A percentile compares a stretch with the other conserved stretches of the same genome.
phyloP scores from a whole-genome alignment of 2,329 filamentous ascomycete species.

The Fusarium oligoseptatum region DNA sequence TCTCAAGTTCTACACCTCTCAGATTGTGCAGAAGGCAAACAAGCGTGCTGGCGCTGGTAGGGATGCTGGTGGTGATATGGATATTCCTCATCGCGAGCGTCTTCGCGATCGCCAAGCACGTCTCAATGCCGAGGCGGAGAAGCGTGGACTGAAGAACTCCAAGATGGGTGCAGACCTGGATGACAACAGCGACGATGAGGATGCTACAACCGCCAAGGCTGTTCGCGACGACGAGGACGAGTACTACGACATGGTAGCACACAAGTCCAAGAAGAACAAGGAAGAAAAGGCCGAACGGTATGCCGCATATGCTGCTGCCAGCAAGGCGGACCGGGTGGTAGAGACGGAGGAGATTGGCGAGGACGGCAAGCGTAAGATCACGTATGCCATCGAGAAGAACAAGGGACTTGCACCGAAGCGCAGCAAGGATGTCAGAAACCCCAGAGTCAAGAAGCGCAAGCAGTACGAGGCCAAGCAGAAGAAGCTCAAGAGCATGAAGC shows the following conservation, averaged over 20 bases:
- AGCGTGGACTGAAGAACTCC: conserved; percentile 77
- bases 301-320: conserved; percentile 70
- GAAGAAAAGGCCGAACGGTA: conserved; percentile 75
- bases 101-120: conserved; percentile 87
- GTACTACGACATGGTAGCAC: conserved; percentile 91
- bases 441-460: conserved; percentile 97
- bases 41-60: conserved; percentile 81
- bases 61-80: conserved; percentile 82
- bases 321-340: conserved; percentile 73
- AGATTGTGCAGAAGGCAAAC: conserved; percentile 94
- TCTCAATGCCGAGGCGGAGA: conserved; percentile 89
- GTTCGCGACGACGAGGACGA: conserved; percentile 74
- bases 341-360: conserved; percentile 78
- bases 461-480: conserved; percentile 97
- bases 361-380: conserved; percentile 93
- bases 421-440: conserved; percentile 95
- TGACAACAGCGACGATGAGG: conserved; percentile 77
- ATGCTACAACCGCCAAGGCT: conserved; percentile 65
- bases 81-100: conserved; percentile 90
- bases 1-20: conserved; percentile 97
- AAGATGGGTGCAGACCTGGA: conserved; percentile 75
- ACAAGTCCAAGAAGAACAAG: conserved; percentile 76
- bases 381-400: conserved; percentile 96
- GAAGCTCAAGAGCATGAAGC: conserved; percentile 90
- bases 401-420: conserved; percentile 91